These are phyloP conservation scores for Colletotrichum melonis DNA, from an alignment of 2,329 filamentous ascomycete genomes.

Conservation along the genomic window DNA sequence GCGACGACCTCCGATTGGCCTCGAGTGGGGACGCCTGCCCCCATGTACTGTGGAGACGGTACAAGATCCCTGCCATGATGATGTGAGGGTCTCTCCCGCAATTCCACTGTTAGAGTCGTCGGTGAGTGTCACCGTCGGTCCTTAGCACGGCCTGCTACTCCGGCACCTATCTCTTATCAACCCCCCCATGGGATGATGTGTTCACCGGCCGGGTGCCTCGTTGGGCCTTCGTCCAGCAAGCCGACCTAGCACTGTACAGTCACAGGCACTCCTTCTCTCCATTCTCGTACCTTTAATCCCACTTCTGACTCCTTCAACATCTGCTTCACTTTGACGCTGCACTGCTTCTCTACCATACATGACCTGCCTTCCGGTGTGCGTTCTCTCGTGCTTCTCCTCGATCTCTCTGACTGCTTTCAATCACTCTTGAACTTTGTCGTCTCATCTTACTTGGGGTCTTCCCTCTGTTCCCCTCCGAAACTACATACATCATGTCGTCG, in stretches of 20 bases:
- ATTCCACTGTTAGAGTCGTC: slow-evolving; percentile 32
- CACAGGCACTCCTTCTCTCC: slow-evolving; percentile 33
- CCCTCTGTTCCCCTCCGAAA: not conserved
- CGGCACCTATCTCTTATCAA: slow-evolving; percentile 36
- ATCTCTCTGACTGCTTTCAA: slow-evolving; percentile 17
- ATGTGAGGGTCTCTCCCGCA: slow-evolving; percentile 34
- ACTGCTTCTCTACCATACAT: slow-evolving; percentile 18
- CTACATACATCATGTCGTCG: slow-evolving; percentile 65
- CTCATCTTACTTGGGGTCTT: slow-evolving; percentile 3
- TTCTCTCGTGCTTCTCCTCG: not conserved
- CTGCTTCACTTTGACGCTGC: slow-evolving; percentile 20
- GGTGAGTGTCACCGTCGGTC: not conserved
- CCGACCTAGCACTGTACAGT: slow-evolving; percentile 34
- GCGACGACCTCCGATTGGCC: slow-evolving; percentile 30
- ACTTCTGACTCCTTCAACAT: slow-evolving; percentile 30
- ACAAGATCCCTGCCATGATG: slow-evolving; percentile 31
- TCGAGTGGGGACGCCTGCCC: not conserved
- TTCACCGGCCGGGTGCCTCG: slow-evolving; percentile 30
- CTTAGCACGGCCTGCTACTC: slow-evolving; percentile 8
- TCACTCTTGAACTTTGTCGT: slow-evolving; percentile 15
- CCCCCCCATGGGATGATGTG: slow-evolving; percentile 32
- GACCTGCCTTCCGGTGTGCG: slow-evolving; percentile 18
- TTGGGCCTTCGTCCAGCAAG: slow-evolving; percentile 30
- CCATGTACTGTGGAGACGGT: slow-evolving; percentile 18
- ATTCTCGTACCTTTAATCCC: slow-evolving; percentile 11